Evolutionary conservation across 2,329 filamentous ascomycete species (phyloP), one percentile per base, ranked within the genome.

Genomic region (Lizonia empirigonia): DNA sequence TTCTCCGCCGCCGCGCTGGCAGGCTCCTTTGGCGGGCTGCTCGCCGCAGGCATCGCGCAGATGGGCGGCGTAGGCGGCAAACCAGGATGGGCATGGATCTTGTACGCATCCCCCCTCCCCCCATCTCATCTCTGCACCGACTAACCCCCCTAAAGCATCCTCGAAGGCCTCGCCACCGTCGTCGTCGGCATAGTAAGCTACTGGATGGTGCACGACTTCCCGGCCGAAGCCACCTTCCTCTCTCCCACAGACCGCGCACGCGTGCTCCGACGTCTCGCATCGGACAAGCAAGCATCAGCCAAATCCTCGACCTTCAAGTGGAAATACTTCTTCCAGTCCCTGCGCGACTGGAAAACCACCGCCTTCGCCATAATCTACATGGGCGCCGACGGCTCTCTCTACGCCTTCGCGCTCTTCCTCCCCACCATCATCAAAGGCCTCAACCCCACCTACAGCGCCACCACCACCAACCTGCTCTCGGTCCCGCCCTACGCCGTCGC

Each of bases 271-370:
- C 84, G 91, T 2, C 78, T 96, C 8, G 82, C 82, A 39, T 70
- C 77, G 4, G 90, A 95, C 69, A 79, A 89, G 60, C 91, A 95
- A 70, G 80, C 83, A 8, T 88, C 84, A n/a, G 88, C 88, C 81
- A 33, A 85, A 56, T 84, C 89, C 58, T 91, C 95, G 68, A 79
- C 85, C 9, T 94, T 92, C 75, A 84, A 86, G 59, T 85, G 84
- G 77, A 75, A 77, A 3, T 91, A 90, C 68, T 80, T 94, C 53
- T 90, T 84, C 82, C 81, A 83, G 10, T 85, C 85, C 6, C 62
- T 93, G 15, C 86, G 82, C 50, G 91, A 96, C 68, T 95, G 89
- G 87, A 95, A 96, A 77, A 95, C 88, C 16, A 94, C 85, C 74
- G 77, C 82, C 1, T 87, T 84, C 10, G 88, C 89, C 71, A 72